Evolutionary conservation across 2,329 filamentous ascomycete genomes (phyloP).

Genomic region (Ceratocystis huliohia): DNA sequence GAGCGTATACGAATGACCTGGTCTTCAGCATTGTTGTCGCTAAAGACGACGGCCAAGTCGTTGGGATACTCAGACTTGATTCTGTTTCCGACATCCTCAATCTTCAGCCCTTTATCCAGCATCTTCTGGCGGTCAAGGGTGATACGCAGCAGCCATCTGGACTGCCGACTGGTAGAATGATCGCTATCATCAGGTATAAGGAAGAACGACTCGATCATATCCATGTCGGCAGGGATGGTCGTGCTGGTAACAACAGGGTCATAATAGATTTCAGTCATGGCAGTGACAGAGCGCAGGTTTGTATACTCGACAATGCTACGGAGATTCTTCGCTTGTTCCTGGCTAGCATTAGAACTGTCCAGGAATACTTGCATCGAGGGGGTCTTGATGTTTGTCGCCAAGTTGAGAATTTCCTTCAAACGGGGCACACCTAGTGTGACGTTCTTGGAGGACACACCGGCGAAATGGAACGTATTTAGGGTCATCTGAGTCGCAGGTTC

Average conservation of each 20-base stretch:
- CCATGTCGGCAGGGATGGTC: constrained; percentile 71
- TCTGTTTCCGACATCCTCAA: constrained; percentile 77
- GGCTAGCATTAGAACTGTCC: constrained; percentile 48
- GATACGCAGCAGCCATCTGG: constrained; percentile 89
- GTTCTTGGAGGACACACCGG: constrained; percentile 99
- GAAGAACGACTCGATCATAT: constrained; percentile 30
- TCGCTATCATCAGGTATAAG: constrained; percentile 85
- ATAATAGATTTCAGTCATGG: constrained; percentile 92
- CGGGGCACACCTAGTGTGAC: constrained; percentile 97
- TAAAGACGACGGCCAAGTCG: constrained; percentile 87
- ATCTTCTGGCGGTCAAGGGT: constrained; percentile 87
- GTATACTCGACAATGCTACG: constrained; percentile 91
- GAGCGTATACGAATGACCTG: constrained; percentile 88
- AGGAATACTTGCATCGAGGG: constrained; percentile 93
- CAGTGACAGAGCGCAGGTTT: constrained; percentile 78
- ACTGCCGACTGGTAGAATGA: constrained; percentile 57
- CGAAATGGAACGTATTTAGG: constrained; percentile 98
- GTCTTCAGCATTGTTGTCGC: constrained; percentile 93
- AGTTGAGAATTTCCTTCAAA: constrained; percentile 98
- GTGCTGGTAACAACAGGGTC: constrained; percentile 82
- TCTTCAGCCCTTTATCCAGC: constrained; percentile 82
- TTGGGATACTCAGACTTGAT: constrained; percentile 81
- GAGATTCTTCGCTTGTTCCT: constrained; percentile 71
- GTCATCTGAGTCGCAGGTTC: constrained; percentile 99
- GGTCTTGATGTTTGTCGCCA: constrained; percentile 96